Percentiles rank a stretch among this genome's conserved stretches.
Evolutionary conservation across 208 protist genomes (phyloP).

Genomic region (Wallacemonas collosoma): DNA sequence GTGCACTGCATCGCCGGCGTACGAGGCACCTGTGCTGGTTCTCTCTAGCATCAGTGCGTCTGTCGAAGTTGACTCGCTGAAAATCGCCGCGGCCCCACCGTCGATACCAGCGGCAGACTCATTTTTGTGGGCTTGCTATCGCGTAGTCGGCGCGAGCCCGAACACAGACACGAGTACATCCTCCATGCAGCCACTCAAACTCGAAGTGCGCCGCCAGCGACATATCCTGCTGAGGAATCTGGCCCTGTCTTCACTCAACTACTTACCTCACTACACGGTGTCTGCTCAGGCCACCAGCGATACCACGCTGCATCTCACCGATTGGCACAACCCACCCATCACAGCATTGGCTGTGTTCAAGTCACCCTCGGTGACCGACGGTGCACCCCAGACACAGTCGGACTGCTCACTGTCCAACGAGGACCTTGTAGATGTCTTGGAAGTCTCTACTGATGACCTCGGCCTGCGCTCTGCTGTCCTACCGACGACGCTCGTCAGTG

Average conservation of each 20-base stretch:
- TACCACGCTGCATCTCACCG: constrained; percentile 54
- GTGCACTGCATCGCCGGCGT: constrained; percentile 36
- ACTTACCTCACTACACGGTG: constrained; percentile 51
- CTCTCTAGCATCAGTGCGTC: constrained; percentile 41
- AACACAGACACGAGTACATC: not conserved
- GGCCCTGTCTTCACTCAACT: constrained; percentile 58
- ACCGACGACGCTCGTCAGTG: constrained; percentile 27
- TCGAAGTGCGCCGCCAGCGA: constrained; percentile 44
- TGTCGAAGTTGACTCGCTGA: constrained; percentile 41
- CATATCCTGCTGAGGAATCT: constrained; percentile 38
- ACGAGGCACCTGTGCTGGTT: constrained; percentile 33
- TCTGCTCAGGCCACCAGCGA: constrained; percentile 30
- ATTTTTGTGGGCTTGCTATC: constrained; percentile 42
- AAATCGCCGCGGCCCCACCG: constrained; percentile 36
- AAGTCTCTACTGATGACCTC: constrained; percentile 35
- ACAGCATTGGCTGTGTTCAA: constrained; percentile 44
- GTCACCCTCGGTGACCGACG: constrained; percentile 12
- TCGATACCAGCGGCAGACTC: constrained; percentile 1
- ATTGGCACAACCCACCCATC: constrained; percentile 54
- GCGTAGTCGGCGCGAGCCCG: constrained; percentile 4
- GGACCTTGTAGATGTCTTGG: constrained; percentile 26
- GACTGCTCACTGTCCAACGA: constrained; percentile 22
- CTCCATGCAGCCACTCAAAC: constrained; percentile 32
- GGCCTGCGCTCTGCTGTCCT: constrained; percentile 43
- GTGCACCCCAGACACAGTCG: constrained; percentile 14